Base-by-base conservation (phyloP, 129 eudicot genomes). In the Sambucus nigra region DNA sequence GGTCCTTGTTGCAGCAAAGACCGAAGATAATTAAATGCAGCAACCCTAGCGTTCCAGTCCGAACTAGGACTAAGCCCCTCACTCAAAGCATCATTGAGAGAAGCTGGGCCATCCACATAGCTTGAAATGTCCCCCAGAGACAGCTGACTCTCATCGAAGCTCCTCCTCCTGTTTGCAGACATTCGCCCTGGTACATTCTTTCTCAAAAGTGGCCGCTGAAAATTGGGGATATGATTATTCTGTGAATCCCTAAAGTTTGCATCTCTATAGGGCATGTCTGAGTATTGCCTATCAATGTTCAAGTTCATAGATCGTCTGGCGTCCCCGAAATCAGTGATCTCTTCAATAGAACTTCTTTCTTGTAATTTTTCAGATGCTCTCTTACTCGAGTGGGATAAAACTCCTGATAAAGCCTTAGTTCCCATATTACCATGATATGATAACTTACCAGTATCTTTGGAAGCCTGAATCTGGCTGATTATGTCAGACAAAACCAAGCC, bases 31-130 rank as follows among this genome's bases (percentile, higher is more conserved):
- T 77, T 91, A 61, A 91, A 91, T 25, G 99, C 99, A 53, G 99
- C 76, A 66, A 91, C 99, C 58, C 95, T 76, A 0, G 99, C 95
- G 61, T 75, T 82, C 98, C 99, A 91, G 71, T 91, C 95, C 1
- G 99, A 86, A 57, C 78, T 75, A 22, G 87, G 57, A 46, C 72
- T 72, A n/a, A 91, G 80, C 29, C 99, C 99, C 47, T 82, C 89
- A 55, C 76, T 59, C 21, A 91, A 61, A 61, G 99, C 99, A 53
- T 91, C 95, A 47, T 69, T 77, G 7, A 91, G 84, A 61, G 94
- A 81, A 10, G 95, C 67, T 2, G 95, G 99, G 53, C 95, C 93
- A 7, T 86, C 84, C 9, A 78, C 72, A 64, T 71, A 89, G 42
- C 65, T 85, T 21, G 94, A 76, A 56, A 78, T 78, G 31, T 91